These are phyloP conservation scores for Diaporthe batatas DNA, from an alignment of 2,329 filamentous ascomycete genomes.

Conservation along the genomic window DNA sequence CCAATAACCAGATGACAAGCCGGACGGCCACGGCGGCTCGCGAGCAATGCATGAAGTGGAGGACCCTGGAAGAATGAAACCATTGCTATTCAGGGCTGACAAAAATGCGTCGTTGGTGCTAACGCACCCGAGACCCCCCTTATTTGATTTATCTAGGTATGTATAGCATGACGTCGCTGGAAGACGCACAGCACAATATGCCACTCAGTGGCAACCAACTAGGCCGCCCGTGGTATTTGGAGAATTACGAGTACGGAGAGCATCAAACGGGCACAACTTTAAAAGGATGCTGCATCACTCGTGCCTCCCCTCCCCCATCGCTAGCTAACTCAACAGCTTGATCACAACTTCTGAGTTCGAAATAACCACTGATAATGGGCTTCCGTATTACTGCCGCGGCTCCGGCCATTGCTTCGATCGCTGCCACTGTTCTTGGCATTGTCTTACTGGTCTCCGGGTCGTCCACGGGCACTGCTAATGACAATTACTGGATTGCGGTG, in stretches of 20 bases:
- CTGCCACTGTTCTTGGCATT: slow-evolving; percentile 24
- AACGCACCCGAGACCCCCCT: neutral
- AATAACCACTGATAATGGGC: slow-evolving; percentile 18
- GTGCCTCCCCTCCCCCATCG: neutral
- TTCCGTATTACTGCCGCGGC: slow-evolving; percentile 19
- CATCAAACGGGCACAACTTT: slow-evolving; percentile 1
- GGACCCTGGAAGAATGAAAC: slow-evolving; percentile 14
- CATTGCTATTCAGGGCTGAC: slow-evolving; percentile 6
- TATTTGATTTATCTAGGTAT: neutral
- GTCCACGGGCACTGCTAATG: slow-evolving; percentile 23
- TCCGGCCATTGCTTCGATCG: slow-evolving; percentile 24
- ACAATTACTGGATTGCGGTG: slow-evolving; percentile 33
- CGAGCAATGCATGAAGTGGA: neutral
- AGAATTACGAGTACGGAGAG: slow-evolving; percentile 12
- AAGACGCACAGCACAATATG: neutral
- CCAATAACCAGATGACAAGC: slow-evolving; percentile 25
- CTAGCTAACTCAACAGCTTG: neutral
- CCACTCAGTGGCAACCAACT: neutral
- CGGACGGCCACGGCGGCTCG: no score
- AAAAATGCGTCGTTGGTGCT: neutral
- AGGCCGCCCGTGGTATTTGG: slow-evolving; percentile 10
- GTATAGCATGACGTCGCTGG: slow-evolving; percentile 14
- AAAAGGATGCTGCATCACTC: neutral
- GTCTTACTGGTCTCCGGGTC: slow-evolving; percentile 27
- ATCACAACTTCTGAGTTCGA: neutral